Evolutionary conservation across 2,329 filamentous ascomycete species (phyloP), one percentile per base, ranked within the genome.

Genomic region (Fusarium nygamai): DNA sequence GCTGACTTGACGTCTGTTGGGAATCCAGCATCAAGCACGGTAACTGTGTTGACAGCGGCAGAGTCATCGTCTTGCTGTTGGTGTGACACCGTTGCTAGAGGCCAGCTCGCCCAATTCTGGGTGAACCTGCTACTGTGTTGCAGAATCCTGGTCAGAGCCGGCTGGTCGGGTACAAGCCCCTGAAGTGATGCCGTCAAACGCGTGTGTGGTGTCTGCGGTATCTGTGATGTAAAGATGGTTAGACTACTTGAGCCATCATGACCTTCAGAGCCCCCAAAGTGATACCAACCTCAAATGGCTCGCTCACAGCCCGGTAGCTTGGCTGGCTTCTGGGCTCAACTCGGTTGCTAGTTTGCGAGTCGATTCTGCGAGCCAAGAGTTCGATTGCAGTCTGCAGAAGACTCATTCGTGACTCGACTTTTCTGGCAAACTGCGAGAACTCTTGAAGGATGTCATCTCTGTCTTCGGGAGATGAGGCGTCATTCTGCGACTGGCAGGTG

Each of bases 401-500:
- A 34, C 66, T 47, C 67, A 70, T 71, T 27, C 60, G 60, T 20
- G 61, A 48, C 27, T 70, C 53, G 9, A 71, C 67, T 24, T 61
- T 61, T 20, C 39, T 46, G 20, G 47, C 33, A 46, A 71, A 56
- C 24, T 46, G 36, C 20, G 38, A 36, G 13, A 71, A 16, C 9
- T 61, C 67, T 12, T 66, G 17, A 4, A 56, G 48, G n/a, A 56
- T 60, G 29, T 20, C 41, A 27, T 66, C 67, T 10, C 39, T 70
- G 5, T 27, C 39, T n/a, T 51, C 38, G 27, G 36, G 17, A 12
- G 53, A 38, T 22, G 53, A 13, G 7, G 19, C 50, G 41, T 17
- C 13, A 76, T 77, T 81, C 79, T 88, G 86, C 58, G 86, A 80
- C 44, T 84, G 80, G 78, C 86, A 88, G 53, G 79, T 75, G 36